phyloP scores from a whole-genome alignment of 805 yeast species.

The Ogataea neopini region DNA sequence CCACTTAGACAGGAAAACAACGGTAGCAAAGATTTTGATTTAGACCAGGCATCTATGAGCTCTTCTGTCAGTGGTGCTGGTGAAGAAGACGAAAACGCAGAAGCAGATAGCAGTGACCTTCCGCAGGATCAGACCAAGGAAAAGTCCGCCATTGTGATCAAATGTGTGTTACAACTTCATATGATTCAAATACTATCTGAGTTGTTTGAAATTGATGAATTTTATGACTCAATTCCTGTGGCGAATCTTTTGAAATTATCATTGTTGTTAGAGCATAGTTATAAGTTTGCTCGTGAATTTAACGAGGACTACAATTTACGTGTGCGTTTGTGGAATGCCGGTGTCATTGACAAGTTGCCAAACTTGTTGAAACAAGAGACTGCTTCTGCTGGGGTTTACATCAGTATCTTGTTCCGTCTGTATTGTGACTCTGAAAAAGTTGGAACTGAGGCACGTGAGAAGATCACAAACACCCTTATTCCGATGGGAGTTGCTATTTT shows the following conservation, averaged over 20 bases:
- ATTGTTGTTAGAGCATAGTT: constrained; percentile 62
- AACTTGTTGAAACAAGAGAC: constrained; percentile 91
- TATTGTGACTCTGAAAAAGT: constrained; percentile 66
- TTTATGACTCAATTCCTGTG: constrained; percentile 71
- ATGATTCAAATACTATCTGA: constrained; percentile 87
- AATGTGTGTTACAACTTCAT: constrained; percentile 86
- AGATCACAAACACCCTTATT: constrained; percentile 54
- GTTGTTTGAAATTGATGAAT: constrained; percentile 66
- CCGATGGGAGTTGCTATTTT: constrained; percentile 74
- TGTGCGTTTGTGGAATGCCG: constrained; percentile 87
- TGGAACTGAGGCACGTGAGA: constrained; percentile 45
- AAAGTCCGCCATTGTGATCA: constrained; percentile 80
- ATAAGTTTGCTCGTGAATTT: constrained; percentile 80
- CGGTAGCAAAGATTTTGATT: constrained; percentile 31
- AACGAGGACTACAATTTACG: constrained; percentile 87
- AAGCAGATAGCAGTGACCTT: constrained; percentile 3
- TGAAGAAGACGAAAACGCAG: constrained; percentile 13
- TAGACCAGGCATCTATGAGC: constrained; percentile 9
- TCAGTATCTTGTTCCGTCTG: constrained; percentile 75
- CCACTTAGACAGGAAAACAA: constrained; percentile 38
- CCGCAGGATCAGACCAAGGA: constrained; percentile 46
- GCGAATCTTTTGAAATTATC: constrained; percentile 61
- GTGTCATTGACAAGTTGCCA: constrained; percentile 89
- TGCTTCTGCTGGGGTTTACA: constrained; percentile 82
- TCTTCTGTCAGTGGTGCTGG: constrained; percentile 10